Base-by-base conservation (phyloP, 179 eudicot species). In the Silene noctiflora region DNA sequence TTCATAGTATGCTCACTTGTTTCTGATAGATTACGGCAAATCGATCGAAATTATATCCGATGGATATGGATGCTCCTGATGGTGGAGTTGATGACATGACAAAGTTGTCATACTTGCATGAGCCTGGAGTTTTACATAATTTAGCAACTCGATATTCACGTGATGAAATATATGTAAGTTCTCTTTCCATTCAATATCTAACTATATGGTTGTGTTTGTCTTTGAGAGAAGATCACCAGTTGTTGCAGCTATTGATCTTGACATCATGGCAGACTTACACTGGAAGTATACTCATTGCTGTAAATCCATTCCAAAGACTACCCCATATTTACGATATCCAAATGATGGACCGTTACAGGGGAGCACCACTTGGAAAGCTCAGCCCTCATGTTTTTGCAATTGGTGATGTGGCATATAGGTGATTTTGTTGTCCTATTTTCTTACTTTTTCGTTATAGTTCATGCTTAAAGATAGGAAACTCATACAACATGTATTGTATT, bases 1-100 rank as follows among this genome's bases (percentile, higher is more conserved):
- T n/a, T 39, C 10, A 79, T 27, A 11, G 70, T 27, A 21, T 22
- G 4, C 14, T 42, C 56, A 10, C 39, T 27, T 55, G 48, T 58
- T 25, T 70, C 51, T 59, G 24, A 76, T 53, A 86, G 89, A 79
- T 81, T 78, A 73, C 75, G 3, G 71, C 78, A 68, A 80, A 72
- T 33, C 73, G 64, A 13, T 84, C 91, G 20, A 93, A 85, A 56
- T 80, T 93, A 61, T 89, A 88, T 79, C 96, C 97, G 4, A 91
- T 91, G 88, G 99, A 95, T 72, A 76, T 81, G 77, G 98, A 95
- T 77, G 97, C 97, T 71, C 94, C 96, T 74, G 85, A 86, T 84
- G 91, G 88, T 51, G 99, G 99, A 80, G 98, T 89, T 77, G 98
- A 93, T 86, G 99, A 93, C 88, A 95, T 95, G 98, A 95, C 99